phyloP scores from a whole-genome alignment of 495 filamentous ascomycete genomes.

The Trichoderma virens region DNA sequence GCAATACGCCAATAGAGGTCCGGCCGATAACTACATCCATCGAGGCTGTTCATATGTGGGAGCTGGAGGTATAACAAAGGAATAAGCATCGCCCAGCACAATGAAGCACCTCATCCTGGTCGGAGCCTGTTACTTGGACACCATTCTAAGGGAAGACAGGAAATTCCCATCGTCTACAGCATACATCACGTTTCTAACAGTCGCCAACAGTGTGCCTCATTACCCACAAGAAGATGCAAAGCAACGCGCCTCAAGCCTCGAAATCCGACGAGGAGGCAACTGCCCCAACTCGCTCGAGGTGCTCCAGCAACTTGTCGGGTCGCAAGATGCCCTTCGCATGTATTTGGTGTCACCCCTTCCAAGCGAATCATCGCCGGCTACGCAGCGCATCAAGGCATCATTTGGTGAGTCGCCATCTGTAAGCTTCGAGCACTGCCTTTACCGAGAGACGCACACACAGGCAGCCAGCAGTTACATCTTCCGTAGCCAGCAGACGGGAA shows the following conservation, averaged over 20 bases:
- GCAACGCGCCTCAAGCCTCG: conserved; percentile 52
- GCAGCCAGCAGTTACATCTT: conserved; percentile 67
- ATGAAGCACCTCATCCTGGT: conserved; percentile 48
- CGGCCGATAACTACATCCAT: too few relatives aligned
- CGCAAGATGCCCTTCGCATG: conserved; percentile 17
- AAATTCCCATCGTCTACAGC: neutral
- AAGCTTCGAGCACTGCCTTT: conserved; percentile 49
- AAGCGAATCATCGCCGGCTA: conserved; percentile 24
- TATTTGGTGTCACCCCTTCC: conserved; percentile 38
- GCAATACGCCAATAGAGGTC: too few relatives aligned
- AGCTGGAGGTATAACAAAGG: too few relatives aligned
- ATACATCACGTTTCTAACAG: conserved; percentile 2
- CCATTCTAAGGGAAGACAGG: conserved; percentile 52
- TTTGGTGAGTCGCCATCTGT: conserved; percentile 35
- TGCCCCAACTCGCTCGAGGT: conserved; percentile 65
- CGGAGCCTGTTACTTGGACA: conserved; percentile 62
- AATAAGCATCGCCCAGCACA: neutral
- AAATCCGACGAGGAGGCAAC: conserved; percentile 62
- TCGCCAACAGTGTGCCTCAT: conserved; percentile 44
- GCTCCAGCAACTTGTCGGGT: conserved; percentile 43
- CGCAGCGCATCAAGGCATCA: conserved; percentile 28
- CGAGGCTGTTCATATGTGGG: too few relatives aligned
- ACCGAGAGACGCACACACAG: conserved; percentile 45
- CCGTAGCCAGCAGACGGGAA: conserved; percentile 48
- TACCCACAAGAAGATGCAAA: conserved; percentile 67